Percentiles rank a stretch among this genome's conserved stretches.
Conservation (phyloP, 345 rosid genomes). For the Viola odorata region DNA sequence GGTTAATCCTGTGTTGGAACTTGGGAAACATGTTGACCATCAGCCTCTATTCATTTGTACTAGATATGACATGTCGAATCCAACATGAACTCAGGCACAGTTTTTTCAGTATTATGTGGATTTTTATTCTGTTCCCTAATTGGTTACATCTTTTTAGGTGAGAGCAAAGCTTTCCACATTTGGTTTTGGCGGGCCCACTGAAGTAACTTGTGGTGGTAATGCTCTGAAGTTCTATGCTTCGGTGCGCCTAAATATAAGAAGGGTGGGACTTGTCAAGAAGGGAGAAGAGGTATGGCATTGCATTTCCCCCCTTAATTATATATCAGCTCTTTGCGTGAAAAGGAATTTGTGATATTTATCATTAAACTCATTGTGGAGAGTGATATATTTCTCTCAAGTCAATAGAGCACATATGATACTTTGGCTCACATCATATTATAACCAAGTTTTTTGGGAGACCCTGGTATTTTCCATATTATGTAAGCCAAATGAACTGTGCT, state of each 20-base stretch:
- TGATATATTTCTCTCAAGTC: too few relatives aligned
- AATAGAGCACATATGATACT: too few relatives aligned
- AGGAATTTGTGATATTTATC: background rate
- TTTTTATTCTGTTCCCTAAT: too few relatives aligned
- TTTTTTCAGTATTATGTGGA: background rate
- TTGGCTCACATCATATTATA: too few relatives aligned
- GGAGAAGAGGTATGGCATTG: conserved; percentile 70
- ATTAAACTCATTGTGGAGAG: too few relatives aligned
- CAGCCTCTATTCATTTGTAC: too few relatives aligned
- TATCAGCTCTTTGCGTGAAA: conserved; percentile 1
- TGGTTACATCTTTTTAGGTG: conserved; percentile 39
- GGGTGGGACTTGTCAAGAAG: conserved; percentile 70
- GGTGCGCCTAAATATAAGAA: conserved; percentile 69
- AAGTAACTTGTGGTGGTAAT: conserved; percentile 98
- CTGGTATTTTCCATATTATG: too few relatives aligned
- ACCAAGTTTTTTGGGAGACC: too few relatives aligned
- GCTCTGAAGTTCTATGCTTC: conserved; percentile 98
- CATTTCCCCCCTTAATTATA: background rate
- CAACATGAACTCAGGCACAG: too few relatives aligned
- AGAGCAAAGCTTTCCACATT: conserved; percentile 86
- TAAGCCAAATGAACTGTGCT: background rate
- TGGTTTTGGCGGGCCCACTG: conserved; percentile 90
- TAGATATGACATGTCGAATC: too few relatives aligned
- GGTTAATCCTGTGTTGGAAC: too few relatives aligned
- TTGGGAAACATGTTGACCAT: too few relatives aligned